Conservation (phyloP, 805 yeast species). For the Osmozyma mogii region DNA sequence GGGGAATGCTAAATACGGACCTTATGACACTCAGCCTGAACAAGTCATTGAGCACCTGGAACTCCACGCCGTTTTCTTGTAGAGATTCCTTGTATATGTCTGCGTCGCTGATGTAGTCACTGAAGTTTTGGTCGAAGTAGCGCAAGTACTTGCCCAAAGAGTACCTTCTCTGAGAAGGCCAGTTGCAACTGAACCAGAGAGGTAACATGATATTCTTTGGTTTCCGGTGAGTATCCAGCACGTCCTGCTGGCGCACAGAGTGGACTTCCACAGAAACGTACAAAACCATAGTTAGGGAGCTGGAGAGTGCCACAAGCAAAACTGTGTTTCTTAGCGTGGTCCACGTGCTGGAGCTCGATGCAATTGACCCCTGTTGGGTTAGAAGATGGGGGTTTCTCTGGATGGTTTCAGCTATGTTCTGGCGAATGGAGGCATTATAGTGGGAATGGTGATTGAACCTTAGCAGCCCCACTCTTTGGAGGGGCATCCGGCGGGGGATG, state of each 20-base stretch:
- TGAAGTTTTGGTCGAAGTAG: conserved; percentile 19
- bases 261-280: conserved; percentile 15
- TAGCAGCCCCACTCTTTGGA: no score
- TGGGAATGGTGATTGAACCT: no score
- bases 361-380: no score
- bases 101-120: conserved; percentile 7
- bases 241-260: conserved; percentile 6
- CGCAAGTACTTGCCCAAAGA: conserved; percentile 19
- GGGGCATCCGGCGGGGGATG: no score
- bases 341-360: no score
- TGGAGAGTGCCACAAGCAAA: conserved; percentile 14
- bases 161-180: conserved; percentile 16
- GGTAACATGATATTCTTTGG: conserved; percentile 15
- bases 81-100: conserved; percentile 3
- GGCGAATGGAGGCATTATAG: no score
- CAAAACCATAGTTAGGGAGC: conserved; percentile 17
- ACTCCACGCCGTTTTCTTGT: conserved; percentile 18
- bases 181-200: conserved; percentile 21
- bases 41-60: conserved; percentile 19
- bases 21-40: conserved; percentile 15
- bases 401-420: no score
- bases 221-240: neutral
- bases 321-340: conserved; percentile 15
- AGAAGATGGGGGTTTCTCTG: no score
- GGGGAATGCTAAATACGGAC: conserved; percentile 23